A percentile compares a stretch with the other conserved stretches of the same genome.
These are phyloP conservation scores for Penicillium sp. DNA, from an alignment of 2,329 filamentous ascomycete species.

Conservation along the genomic window DNA sequence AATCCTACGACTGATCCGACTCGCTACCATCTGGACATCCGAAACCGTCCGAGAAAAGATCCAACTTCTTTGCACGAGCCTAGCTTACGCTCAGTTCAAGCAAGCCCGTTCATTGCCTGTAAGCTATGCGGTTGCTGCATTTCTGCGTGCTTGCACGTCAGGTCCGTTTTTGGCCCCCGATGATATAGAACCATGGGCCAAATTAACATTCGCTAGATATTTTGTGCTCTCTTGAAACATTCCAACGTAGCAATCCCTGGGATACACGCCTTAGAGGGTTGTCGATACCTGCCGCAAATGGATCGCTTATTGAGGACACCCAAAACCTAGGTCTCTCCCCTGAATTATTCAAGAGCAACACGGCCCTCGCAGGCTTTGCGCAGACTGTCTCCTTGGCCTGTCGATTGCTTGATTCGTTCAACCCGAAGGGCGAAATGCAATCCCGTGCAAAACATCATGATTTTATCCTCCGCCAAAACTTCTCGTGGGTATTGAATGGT, in stretches of 20 bases:
- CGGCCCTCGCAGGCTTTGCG: conserved; percentile 31
- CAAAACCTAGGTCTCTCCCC: conserved; percentile 34
- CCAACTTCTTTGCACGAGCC: conserved; percentile 37
- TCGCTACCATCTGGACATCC: conserved; percentile 47
- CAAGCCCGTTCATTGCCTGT: conserved; percentile 31
- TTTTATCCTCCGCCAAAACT: conserved; percentile 33
- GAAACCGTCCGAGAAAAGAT: conserved; percentile 42
- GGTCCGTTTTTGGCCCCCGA: conserved; percentile 34
- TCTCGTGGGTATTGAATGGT: conserved; percentile 36
- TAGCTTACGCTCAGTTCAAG: conserved; percentile 36
- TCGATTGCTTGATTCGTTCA: conserved; percentile 34
- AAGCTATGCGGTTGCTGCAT: conserved; percentile 31
- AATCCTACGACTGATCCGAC: conserved; percentile 52
- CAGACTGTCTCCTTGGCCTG: conserved; percentile 28
- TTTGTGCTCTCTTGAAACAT: conserved; percentile 43
- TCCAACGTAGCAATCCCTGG: conserved; percentile 17
- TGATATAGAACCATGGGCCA: neutral
- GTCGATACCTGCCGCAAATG: conserved; percentile 29
- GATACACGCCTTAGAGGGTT: conserved; percentile 14
- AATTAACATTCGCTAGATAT: conserved; percentile 44
- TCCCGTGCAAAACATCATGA: conserved; percentile 18
- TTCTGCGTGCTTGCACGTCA: conserved; percentile 37
- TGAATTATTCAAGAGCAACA: conserved; percentile 27
- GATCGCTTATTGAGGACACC: conserved; percentile 31
- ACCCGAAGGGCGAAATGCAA: conserved; percentile 15